These are phyloP conservation scores for Leccinum proliferum DNA, from an alignment of 1,284 basidiomycete species.

Conservation along the genomic window DNA sequence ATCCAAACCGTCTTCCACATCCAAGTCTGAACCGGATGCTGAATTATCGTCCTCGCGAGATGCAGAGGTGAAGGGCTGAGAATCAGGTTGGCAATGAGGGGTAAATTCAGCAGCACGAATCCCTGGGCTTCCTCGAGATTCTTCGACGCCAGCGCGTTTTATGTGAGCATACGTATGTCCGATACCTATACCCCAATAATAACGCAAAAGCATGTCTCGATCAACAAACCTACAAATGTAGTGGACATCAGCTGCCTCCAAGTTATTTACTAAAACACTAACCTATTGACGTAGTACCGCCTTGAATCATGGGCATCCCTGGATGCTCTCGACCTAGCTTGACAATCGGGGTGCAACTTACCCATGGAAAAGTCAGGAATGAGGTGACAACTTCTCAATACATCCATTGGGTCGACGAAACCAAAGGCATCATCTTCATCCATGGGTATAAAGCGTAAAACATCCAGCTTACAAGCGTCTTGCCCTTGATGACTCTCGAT, in stretches of 20 bases:
- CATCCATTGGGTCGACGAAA: not conserved
- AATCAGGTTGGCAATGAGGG: not conserved
- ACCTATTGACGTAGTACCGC: not conserved
- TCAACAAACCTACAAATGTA: not conserved
- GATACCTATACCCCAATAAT: not conserved
- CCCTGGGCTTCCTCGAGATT: not conserved
- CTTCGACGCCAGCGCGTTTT: not conserved
- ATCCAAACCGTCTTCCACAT: not conserved
- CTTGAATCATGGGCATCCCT: not conserved
- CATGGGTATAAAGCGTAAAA: not conserved
- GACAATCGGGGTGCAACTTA: not conserved
- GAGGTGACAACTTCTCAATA: not conserved
- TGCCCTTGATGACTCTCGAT: not conserved
- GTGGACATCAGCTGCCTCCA: not conserved
- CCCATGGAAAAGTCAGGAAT: not conserved
- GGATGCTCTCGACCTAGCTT: not conserved
- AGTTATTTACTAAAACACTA: not conserved
- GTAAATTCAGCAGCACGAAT: not conserved
- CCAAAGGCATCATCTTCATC: not conserved
- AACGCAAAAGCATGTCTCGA: not conserved
- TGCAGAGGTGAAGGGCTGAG: not conserved
- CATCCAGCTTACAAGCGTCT: not conserved
- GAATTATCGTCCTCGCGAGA: not conserved
- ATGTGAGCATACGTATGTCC: not conserved
- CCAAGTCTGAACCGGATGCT: not conserved